Evolutionary conservation across 2,329 filamentous ascomycete species (phyloP).

Genomic region (Sphaerulina musiva): DNA sequence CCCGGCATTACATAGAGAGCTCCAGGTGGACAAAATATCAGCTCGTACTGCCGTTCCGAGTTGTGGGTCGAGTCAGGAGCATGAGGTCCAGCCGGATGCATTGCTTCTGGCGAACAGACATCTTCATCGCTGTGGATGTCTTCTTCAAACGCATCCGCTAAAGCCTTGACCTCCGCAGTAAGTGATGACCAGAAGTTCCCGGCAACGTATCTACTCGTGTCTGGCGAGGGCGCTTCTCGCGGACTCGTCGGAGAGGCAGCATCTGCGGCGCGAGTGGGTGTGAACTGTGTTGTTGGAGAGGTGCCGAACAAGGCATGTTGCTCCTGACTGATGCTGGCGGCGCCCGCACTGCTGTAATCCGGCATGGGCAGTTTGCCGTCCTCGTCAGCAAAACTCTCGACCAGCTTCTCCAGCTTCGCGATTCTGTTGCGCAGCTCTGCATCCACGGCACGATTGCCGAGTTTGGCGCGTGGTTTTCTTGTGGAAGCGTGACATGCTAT

Average conservation of each 20-base stretch:
- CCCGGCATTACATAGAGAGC: slow-evolving; percentile 31
- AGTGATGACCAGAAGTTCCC: slow-evolving; percentile 31
- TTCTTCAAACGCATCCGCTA: slow-evolving; percentile 31
- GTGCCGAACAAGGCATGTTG: background rate
- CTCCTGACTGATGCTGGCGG: background rate
- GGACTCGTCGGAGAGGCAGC: slow-evolving; percentile 8
- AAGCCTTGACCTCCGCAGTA: slow-evolving; percentile 29
- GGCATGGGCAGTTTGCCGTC: slow-evolving; percentile 11
- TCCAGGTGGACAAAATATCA: slow-evolving; percentile 30
- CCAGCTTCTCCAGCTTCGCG: slow-evolving; percentile 22
- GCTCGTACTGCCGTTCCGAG: slow-evolving; percentile 22
- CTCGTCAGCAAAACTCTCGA: slow-evolving; percentile 21
- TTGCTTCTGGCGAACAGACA: slow-evolving; percentile 17
- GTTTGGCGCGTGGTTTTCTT: slow-evolving; percentile 21
- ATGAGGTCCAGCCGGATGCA: slow-evolving; percentile 10
- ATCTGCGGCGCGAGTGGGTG: background rate
- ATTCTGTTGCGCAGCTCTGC: slow-evolving; percentile 21
- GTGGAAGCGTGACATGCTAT: slow-evolving; percentile 16
- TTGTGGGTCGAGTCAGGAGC: slow-evolving; percentile 7
- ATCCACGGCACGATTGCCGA: slow-evolving; percentile 19
- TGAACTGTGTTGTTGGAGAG: background rate
- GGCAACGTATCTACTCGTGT: slow-evolving; percentile 28
- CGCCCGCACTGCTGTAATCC: background rate
- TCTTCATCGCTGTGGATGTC: slow-evolving; percentile 19
- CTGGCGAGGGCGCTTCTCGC: slow-evolving; percentile 10